phyloP scores from a whole-genome alignment of 192 early-diverging fungal species.

The Podochytrium sp. region DNA sequence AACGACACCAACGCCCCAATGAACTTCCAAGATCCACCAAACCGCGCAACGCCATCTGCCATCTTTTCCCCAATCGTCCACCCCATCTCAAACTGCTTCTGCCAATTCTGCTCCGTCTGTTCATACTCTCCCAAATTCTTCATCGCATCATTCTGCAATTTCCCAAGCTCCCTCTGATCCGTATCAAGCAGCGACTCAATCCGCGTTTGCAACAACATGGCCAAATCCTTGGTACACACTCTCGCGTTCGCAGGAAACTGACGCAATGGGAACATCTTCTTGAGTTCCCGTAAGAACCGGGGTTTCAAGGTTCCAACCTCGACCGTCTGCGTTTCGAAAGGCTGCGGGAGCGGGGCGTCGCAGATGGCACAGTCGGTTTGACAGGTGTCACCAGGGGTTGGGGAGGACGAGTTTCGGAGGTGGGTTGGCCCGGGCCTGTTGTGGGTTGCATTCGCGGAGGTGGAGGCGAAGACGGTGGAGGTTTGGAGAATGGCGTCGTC shows the following conservation, averaged over 20 bases:
- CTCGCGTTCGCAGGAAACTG: background rate
- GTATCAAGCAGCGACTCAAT: slow-evolving; percentile 44
- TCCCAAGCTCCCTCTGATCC: slow-evolving; percentile 31
- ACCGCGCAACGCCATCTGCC: slow-evolving; percentile 41
- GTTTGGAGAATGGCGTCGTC: background rate
- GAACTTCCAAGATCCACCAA: slow-evolving; percentile 47
- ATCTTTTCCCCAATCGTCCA: slow-evolving; percentile 41
- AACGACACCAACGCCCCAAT: slow-evolving; percentile 37
- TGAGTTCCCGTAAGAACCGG: slow-evolving; percentile 34
- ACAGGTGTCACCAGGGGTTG: background rate
- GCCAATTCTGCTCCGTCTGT: slow-evolving; percentile 45
- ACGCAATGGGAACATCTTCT: slow-evolving; percentile 6
- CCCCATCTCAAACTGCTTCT: slow-evolving; percentile 47
- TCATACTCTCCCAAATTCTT: slow-evolving; percentile 45
- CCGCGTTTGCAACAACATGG: slow-evolving; percentile 29
- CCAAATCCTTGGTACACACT: slow-evolving; percentile 31
- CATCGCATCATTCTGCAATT: slow-evolving; percentile 48
- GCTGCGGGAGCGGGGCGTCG: slow-evolving; percentile 17
- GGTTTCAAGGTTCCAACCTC: slow-evolving; percentile 31
- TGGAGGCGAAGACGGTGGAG: background rate
- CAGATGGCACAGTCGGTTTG: slow-evolving; percentile 34
- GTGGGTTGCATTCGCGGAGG: background rate
- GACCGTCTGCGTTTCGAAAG: slow-evolving; percentile 26
- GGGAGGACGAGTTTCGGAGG: background rate
- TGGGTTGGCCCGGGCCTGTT: too few relatives aligned